Evolutionary conservation across 805 yeast genomes (phyloP), one percentile per base, ranked within the genome.

Genomic region (Starmera dryadoides): DNA sequence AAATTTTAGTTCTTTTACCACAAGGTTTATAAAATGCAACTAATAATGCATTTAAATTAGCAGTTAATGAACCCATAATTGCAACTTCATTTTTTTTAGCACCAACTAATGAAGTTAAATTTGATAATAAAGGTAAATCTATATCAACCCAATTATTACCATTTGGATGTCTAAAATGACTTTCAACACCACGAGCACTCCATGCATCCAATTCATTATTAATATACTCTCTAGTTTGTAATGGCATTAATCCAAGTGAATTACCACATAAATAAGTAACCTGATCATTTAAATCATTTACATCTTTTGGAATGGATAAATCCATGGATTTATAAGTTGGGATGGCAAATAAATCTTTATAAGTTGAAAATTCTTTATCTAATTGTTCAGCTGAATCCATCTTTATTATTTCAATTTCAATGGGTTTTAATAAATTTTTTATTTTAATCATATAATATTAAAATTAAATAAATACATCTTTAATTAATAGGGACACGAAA

Each of bases 201-300:
- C 98, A 89, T 0, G 93, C 95, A 46, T 78, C 73, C 36, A 89
- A 63, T 58, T 89, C 97, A 31, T 65, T 69, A 36, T 61, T 60
- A 14, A 89, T 64, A 14, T 84, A 83, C 6, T 47, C 45, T 26
- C 74, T 64, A 0, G 89, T 79, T 7, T 65, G 54, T 37, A 60
- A 65, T 0, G 98, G 97, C 89, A 87, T 84, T 42, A 89, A 63
- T 0, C 98, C 98, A 6, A 89, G 73, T n/a, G 96, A 86, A 64
- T 89, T 91, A 3, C 98, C 98, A 61, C 96, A 87, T 35, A 89
- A 66, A 55, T 89, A 91, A 18, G 72, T 66, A 11, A 74, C 64
- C 8, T 48, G 44, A 21, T 50, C 47, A 11, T 42, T 35, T 8
- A 34, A 28, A 29, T 37, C 34, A 5, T 35, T 20, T 18, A 41